A percentile compares a stretch with the other conserved stretches of the same genome.
Conservation (phyloP, 129 eudicot species). For the Solidago caesia region DNA sequence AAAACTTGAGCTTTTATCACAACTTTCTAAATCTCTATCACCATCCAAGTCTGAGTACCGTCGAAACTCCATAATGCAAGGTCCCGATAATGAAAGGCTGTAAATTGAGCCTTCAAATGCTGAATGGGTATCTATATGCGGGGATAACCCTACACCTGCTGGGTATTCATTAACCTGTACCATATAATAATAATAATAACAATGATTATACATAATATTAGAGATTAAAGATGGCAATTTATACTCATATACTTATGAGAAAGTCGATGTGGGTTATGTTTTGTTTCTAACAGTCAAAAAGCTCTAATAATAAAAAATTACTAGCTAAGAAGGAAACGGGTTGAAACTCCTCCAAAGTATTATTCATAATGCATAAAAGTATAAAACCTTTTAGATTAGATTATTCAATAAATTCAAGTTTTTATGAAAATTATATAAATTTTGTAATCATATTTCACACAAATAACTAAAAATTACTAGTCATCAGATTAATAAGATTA, state of each 20-base stretch:
- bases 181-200: conserved; percentile 7
- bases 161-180: conserved; percentile 94
- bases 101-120: conserved; percentile 89
- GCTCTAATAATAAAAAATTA: no score
- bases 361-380: no score
- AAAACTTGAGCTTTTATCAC: conserved; percentile 38
- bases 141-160: conserved; percentile 93
- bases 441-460: no score
- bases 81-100: conserved; percentile 96
- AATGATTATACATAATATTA: background rate
- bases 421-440: no score
- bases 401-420: no score
- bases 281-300: no score
- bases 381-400: no score
- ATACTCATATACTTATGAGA: no score
- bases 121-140: conserved; percentile 97
- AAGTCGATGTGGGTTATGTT: no score
- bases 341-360: no score
- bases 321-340: no score
- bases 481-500: conserved; percentile 3
- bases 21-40: conserved; percentile 36
- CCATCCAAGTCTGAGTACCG: conserved; percentile 44
- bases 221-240: background rate
- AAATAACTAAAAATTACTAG: no score
- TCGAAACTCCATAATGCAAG: conserved; percentile 98